These are phyloP conservation scores for Naganishia randhawae DNA, from an alignment of 768 basidiomycete species.

Conservation along the genomic window DNA sequence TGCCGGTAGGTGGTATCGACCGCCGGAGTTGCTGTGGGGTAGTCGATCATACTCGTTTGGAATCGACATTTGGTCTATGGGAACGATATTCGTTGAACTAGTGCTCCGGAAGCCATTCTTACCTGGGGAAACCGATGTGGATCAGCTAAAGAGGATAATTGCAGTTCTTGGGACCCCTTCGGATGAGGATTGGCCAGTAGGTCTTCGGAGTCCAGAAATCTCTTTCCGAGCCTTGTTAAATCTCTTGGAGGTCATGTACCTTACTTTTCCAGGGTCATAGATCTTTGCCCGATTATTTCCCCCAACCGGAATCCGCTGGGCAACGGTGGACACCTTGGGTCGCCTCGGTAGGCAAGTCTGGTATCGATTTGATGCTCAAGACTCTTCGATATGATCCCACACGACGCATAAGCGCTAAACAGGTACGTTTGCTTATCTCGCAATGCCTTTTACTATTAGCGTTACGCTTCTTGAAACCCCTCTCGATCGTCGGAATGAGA, in stretches of 20 bases:
- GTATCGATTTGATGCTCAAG: slow-evolving; percentile 73
- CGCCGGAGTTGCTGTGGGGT: slow-evolving; percentile 90
- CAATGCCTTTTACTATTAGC: not conserved
- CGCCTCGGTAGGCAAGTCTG: slow-evolving; percentile 80
- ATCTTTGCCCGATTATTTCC: slow-evolving; percentile 82
- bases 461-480: not conserved
- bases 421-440: slow-evolving; percentile 56
- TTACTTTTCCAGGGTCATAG: slow-evolving; percentile 60
- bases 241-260: not conserved
- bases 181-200: slow-evolving; percentile 85
- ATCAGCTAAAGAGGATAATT: slow-evolving; percentile 91
- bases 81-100: slow-evolving; percentile 95
- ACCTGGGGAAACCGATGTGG: slow-evolving; percentile 92
- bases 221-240: not conserved
- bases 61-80: slow-evolving; percentile 95
- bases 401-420: slow-evolving; percentile 70
- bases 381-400: slow-evolving; percentile 82
- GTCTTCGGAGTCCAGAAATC: slow-evolving; percentile 52
- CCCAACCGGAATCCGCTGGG: slow-evolving; percentile 73
- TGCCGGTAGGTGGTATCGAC: slow-evolving; percentile 82
- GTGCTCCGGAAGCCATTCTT: slow-evolving; percentile 95
- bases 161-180: slow-evolving; percentile 92
- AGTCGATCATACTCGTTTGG: slow-evolving; percentile 83
- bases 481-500: not conserved
- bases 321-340: slow-evolving; percentile 63